Percentiles rank a stretch among this genome's conserved stretches.
Conservation (phyloP, 176 grass and related monocot genomes). For the Eleusine coracana region DNA sequence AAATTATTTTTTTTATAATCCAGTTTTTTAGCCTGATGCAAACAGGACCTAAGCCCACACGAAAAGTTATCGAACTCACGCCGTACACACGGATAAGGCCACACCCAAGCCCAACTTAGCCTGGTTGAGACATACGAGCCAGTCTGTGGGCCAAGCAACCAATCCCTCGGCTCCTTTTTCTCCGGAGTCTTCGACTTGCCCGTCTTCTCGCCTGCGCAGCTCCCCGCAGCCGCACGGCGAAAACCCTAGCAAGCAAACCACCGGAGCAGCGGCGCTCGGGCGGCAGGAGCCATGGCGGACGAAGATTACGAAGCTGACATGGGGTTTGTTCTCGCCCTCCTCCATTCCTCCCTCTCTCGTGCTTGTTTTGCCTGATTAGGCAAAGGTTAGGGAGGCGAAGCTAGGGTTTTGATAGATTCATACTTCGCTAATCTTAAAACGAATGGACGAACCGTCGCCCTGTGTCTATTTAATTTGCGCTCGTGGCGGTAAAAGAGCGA, state of each 20-base stretch:
- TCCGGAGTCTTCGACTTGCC: no score
- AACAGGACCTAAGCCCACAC: no score
- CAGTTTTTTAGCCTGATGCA: no score
- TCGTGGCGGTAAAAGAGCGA: not conserved
- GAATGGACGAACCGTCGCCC: not conserved
- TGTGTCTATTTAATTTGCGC: not conserved
- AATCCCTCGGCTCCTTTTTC: not conserved
- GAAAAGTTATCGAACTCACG: no score
- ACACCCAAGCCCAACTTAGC: no score
- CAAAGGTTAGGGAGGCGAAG: not conserved
- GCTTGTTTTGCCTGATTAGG: not conserved
- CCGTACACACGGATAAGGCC: no score
- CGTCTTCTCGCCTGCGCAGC: no score
- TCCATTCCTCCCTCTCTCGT: not conserved
- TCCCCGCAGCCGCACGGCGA: not conserved
- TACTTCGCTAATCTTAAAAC: not conserved
- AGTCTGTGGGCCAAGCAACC: no score
- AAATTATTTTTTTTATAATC: no score
- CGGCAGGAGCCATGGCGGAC: constrained; percentile 51
- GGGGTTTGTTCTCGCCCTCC: constrained; percentile 12
- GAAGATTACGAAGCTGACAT: constrained; percentile 48
- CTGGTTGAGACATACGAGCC: no score
- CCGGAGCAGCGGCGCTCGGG: constrained; percentile 4
- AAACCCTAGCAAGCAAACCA: constrained; percentile 40
- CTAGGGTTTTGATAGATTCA: constrained; percentile 37